Evolutionary conservation across 768 basidiomycete genomes (phyloP), one percentile per base, ranked within the genome.

Genomic region (Rickenella mellea): DNA sequence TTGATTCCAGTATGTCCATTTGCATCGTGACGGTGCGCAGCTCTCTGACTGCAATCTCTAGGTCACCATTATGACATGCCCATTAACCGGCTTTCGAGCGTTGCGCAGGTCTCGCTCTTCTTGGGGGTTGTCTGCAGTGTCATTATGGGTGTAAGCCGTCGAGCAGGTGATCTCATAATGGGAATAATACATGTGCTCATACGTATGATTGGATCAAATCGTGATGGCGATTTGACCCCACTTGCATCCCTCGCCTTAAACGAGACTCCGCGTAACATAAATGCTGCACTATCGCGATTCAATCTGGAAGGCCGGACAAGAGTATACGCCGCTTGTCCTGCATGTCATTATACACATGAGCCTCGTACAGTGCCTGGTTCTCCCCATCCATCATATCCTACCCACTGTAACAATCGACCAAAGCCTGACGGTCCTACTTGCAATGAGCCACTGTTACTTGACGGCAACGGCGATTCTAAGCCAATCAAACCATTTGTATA

Each of bases 71-170:
- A n/a, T n/a, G n/a, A n/a, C n/a, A n/a, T n/a, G n/a, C n/a, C n/a
- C n/a, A n/a, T n/a, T n/a, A n/a, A n/a, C n/a, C n/a, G n/a, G n/a
- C n/a, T n/a, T n/a, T n/a, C n/a, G n/a, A n/a, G n/a, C n/a, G 27
- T 49, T 15, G 46, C 50, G 2, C 58, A 57, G 32, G 27, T 56
- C 8, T 43, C 49, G 7, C 40, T 56, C 14, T 44, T 57, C 19
- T 41, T 59, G 11, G 46, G 45, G 7, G 46, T 48, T 2, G 48
- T 54, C 11, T 48, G 48, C 41, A 39, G 47, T 31, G 15, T 51
- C 9, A 20, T 61, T 11, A 46, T 55, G 39, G 47, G 49, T 1
- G 32, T 58, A 14, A 39, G 52, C 10, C 24, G 12, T 1, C 3
- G 9, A 7, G 44, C 33, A 0, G 24, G 44, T 17, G 44, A 58